These are phyloP conservation scores for Globisporangium polare DNA, from an alignment of 352 stramenopile species.

Conservation along the genomic window DNA sequence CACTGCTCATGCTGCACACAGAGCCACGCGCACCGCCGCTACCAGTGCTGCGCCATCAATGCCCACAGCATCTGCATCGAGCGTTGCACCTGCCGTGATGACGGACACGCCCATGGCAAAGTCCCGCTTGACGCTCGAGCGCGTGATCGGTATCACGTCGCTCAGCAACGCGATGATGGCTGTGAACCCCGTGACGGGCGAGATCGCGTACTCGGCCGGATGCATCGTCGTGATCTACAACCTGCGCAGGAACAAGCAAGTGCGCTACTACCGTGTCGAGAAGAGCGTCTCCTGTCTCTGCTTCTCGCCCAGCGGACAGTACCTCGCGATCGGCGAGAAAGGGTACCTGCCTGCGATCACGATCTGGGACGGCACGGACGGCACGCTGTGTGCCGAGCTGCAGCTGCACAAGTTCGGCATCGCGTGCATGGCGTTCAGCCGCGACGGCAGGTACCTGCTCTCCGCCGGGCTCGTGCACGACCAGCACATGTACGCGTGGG, in stretches of 20 bases:
- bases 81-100: constrained; percentile 6
- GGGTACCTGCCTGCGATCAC: constrained; percentile 80
- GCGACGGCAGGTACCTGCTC: constrained; percentile 53
- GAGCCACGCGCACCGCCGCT: background rate
- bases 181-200: constrained; percentile 69
- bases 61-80: background rate
- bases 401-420: constrained; percentile 82
- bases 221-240: constrained; percentile 92
- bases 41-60: no score
- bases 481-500: constrained; percentile 77
- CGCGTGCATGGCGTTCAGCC: constrained; percentile 74
- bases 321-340: constrained; percentile 86
- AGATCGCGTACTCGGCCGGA: constrained; percentile 83
- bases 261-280: constrained; percentile 86
- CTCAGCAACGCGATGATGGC: constrained; percentile 72
- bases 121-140: constrained; percentile 74
- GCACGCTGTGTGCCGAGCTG: constrained; percentile 77
- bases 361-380: constrained; percentile 79
- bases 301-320: constrained; percentile 83
- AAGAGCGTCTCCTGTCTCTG: constrained; percentile 76
- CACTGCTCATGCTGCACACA: background rate
- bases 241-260: constrained; percentile 78
- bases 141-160: constrained; percentile 71
- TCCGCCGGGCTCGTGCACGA: constrained; percentile 81
- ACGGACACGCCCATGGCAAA: constrained; percentile 11